These are phyloP conservation scores for Pythium brachiatum DNA, from an alignment of 352 stramenopile species.

Conservation along the genomic window DNA sequence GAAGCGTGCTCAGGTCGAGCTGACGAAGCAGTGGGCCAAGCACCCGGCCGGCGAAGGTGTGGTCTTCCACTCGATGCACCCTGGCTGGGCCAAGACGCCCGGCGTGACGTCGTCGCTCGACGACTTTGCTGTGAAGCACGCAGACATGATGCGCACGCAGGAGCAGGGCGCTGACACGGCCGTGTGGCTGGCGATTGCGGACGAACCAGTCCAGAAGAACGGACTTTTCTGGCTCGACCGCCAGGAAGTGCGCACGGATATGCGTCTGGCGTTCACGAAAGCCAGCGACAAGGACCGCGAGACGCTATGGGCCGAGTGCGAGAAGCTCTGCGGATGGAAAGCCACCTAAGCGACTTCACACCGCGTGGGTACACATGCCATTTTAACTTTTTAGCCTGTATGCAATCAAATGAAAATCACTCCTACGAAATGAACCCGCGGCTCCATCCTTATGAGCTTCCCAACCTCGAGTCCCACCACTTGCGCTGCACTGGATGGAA, in stretches of 20 bases:
- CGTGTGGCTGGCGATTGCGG: constrained; percentile 48
- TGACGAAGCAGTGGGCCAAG: constrained; percentile 43
- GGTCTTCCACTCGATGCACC: constrained; percentile 52
- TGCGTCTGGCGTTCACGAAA: constrained; percentile 38
- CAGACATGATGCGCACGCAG: constrained; percentile 44
- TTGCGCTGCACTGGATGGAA: too few species aligned
- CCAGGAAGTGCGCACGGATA: constrained; percentile 37
- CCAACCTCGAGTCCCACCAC: too few species aligned
- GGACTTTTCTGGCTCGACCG: constrained; percentile 52
- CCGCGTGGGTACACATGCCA: too few species aligned
- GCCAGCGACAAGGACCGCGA: constrained; percentile 41
- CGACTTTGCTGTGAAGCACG: constrained; percentile 38
- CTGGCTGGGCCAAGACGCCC: constrained; percentile 45
- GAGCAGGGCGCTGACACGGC: constrained; percentile 44
- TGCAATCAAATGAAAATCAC: neutral
- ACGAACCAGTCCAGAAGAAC: constrained; percentile 32
- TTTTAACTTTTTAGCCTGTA: neutral
- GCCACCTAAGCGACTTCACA: neutral
- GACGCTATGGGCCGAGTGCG: constrained; percentile 36
- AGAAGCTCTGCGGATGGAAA: constrained; percentile 33
- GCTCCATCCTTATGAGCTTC: too few species aligned
- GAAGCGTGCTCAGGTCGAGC: constrained; percentile 48
- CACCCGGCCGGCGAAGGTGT: constrained; percentile 33
- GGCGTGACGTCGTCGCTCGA: constrained; percentile 36
- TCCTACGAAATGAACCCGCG: too few species aligned